phyloP scores from a whole-genome alignment of 371 early-diverging fungal genomes.

The Mortierella sp. region DNA sequence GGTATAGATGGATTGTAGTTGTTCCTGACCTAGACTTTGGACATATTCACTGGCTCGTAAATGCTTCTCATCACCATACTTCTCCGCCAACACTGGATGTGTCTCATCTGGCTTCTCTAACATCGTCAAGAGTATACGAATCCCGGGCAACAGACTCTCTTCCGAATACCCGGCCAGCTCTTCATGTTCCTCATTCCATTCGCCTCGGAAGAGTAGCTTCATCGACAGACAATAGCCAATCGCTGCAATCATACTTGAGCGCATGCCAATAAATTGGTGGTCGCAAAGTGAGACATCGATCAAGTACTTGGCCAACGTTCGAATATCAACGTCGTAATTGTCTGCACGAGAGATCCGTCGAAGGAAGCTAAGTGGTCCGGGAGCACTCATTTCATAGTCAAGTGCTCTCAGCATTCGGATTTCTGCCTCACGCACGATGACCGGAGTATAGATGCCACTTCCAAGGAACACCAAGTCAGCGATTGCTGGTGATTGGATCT shows the following conservation, averaged over 20 bases:
- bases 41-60: constrained; percentile 37
- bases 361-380: constrained; percentile 81
- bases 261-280: constrained; percentile 72
- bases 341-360: constrained; percentile 85
- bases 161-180: constrained; percentile 25
- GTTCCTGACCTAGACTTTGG: constrained; percentile 22
- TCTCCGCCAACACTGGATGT: constrained; percentile 23
- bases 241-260: constrained; percentile 78
- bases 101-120: constrained; percentile 31
- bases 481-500: constrained; percentile 79
- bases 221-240: constrained; percentile 80
- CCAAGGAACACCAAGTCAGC: constrained; percentile 69
- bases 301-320: constrained; percentile 88
- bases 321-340: constrained; percentile 77
- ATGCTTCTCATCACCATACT: constrained; percentile 24
- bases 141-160: constrained; percentile 8
- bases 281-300: constrained; percentile 86
- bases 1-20: constrained; percentile 3
- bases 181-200: constrained; percentile 61
- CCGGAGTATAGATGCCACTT: constrained; percentile 66
- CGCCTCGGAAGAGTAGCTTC: constrained; percentile 70
- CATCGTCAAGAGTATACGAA: constrained; percentile 34
- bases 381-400: constrained; percentile 77
- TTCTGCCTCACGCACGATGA: constrained; percentile 78
- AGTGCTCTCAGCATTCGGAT: constrained; percentile 76